Evolutionary conservation across 345 rosid genomes (phyloP).

Genomic region (Noccaea caerulescens): DNA sequence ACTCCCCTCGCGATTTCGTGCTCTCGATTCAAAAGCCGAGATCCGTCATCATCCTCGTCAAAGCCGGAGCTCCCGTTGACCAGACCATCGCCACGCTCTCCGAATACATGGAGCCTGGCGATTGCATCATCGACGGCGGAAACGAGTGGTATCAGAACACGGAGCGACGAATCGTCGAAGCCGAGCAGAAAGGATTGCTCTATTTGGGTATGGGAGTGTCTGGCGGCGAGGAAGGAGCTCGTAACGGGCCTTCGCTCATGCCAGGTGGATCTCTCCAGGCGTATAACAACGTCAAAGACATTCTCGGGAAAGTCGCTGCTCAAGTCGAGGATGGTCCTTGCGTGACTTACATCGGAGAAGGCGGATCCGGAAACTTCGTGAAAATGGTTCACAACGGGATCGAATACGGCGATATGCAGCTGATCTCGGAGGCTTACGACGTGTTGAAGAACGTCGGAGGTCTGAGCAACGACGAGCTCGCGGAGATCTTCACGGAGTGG

Average conservation of each 20-base stretch:
- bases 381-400: slow-evolving; percentile 99
- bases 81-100: slow-evolving; percentile 78
- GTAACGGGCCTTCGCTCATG: slow-evolving; percentile 90
- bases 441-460: slow-evolving; percentile 90
- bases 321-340: slow-evolving; percentile 98
- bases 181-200: slow-evolving; percentile 58
- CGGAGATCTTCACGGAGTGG: slow-evolving; percentile 74
- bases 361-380: slow-evolving; percentile 94
- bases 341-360: slow-evolving; percentile 89
- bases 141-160: slow-evolving; percentile 97
- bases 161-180: slow-evolving; percentile 71
- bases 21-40: slow-evolving; percentile 84
- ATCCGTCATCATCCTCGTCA: slow-evolving; percentile 91
- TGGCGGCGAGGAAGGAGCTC: slow-evolving; percentile 97
- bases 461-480: slow-evolving; percentile 62
- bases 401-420: slow-evolving; percentile 96
- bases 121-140: slow-evolving; percentile 90
- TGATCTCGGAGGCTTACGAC: slow-evolving; percentile 92
- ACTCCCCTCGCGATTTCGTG: slow-evolving; percentile 79
- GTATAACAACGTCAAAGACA: slow-evolving; percentile 67
- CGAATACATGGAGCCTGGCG: slow-evolving; percentile 79
- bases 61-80: slow-evolving; percentile 91
- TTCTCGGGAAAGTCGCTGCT: slow-evolving; percentile 82
- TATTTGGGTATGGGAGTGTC: slow-evolving; percentile 97
- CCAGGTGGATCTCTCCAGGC: slow-evolving; percentile 95